Conservation (phyloP, 2,329 filamentous ascomycete genomes). For the Sclerotinia borealis region DNA sequence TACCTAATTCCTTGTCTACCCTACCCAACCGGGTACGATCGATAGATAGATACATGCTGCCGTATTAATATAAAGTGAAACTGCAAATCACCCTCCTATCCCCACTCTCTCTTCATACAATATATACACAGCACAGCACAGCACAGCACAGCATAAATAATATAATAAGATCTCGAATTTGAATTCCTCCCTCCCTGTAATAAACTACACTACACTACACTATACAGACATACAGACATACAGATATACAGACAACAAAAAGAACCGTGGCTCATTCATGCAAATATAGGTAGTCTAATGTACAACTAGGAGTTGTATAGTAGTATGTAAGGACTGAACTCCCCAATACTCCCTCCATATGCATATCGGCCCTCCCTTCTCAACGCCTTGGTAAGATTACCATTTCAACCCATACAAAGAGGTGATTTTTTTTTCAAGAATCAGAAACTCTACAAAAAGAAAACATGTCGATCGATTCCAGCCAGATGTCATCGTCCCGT, state of each 20-base stretch:
- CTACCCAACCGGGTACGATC: too few relatives aligned
- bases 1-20: too few relatives aligned
- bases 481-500: background rate
- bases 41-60: too few relatives aligned
- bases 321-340: background rate
- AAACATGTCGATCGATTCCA: background rate
- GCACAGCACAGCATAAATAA: background rate
- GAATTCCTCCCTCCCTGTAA: too few relatives aligned
- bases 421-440: constrained; percentile 1
- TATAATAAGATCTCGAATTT: background rate
- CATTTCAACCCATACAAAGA: background rate
- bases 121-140: too few relatives aligned
- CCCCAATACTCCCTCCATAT: constrained; percentile 1
- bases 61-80: too few relatives aligned
- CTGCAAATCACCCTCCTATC: too few relatives aligned
- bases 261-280: background rate
- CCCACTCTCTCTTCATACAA: too few relatives aligned
- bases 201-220: background rate
- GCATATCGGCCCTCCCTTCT: background rate
- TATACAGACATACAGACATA: too few relatives aligned
- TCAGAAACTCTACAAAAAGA: constrained; percentile 5
- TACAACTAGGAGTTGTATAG: constrained; percentile 13
- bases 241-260: too few relatives aligned
- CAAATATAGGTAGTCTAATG: constrained; percentile 12
- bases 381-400: constrained; percentile 5